A percentile compares a stretch with the other conserved stretches of the same genome.
Conservation (phyloP, 129 eudicot species). For the Ambrosia artemisiifolia region DNA sequence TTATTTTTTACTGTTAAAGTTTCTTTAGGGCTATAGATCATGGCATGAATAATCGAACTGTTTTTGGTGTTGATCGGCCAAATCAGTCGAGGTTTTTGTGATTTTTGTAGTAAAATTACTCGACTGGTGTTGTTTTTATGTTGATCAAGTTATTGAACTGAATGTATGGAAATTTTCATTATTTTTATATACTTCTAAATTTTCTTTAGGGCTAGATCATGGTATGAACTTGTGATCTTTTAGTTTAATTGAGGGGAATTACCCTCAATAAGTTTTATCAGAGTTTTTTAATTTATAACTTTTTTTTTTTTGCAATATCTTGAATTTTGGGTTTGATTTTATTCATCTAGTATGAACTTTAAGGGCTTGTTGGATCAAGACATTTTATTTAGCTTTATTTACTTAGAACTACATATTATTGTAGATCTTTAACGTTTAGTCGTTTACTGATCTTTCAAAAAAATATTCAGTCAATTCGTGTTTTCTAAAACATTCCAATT, state of each 20-base stretch:
- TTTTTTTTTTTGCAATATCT: too few species aligned
- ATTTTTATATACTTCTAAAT: background rate
- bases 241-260: too few species aligned
- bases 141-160: conserved; percentile 6
- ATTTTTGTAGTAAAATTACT: background rate
- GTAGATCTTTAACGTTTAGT: background rate
- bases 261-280: too few species aligned
- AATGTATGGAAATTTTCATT: background rate
- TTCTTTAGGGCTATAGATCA: too few species aligned
- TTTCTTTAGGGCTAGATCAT: conserved; percentile 1
- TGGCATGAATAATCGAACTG: background rate
- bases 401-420: background rate
- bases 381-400: background rate
- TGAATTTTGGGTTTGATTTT: too few species aligned
- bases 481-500: background rate
- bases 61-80: conserved; percentile 15
- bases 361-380: background rate
- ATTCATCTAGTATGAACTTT: background rate
- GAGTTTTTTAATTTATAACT: too few species aligned
- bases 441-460: background rate
- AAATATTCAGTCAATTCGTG: conserved; percentile 3
- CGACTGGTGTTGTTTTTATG: background rate
- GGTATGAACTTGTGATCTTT: background rate
- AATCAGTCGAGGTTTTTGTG: conserved; percentile 8
- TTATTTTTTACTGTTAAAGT: too few species aligned